Evolutionary conservation across 148 eudicot genomes (phyloP).

Genomic region (Vaccinium darrowii): DNA sequence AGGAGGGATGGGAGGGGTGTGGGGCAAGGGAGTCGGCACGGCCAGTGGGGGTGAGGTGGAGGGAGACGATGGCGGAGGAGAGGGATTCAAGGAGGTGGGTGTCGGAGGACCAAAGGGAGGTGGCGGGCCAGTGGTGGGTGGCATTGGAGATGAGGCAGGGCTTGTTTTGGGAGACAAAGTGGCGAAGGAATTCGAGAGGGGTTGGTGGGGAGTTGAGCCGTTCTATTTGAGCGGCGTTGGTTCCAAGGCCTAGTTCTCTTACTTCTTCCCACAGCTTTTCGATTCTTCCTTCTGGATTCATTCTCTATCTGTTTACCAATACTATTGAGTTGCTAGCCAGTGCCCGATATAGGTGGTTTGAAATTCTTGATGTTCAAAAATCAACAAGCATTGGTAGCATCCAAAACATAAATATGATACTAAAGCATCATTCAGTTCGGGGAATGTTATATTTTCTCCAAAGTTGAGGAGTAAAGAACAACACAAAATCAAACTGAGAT

Average conservation of each 20-base stretch:
- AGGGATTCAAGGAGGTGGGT: slow-evolving; percentile 52
- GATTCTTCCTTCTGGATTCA: slow-evolving; percentile 16
- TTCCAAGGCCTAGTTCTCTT: slow-evolving; percentile 62
- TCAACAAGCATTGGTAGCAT: no score
- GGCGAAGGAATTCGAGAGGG: slow-evolving; percentile 75
- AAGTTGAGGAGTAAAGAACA: no score
- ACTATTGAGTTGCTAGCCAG: no score
- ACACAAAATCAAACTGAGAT: no score
- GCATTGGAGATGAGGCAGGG: slow-evolving; percentile 90
- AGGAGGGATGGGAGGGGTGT: slow-evolving; percentile 40
- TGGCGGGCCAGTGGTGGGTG: slow-evolving; percentile 74
- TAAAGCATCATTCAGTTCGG: no score
- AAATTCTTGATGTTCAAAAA: no score
- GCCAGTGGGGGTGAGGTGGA: slow-evolving; percentile 92
- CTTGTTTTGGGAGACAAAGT: slow-evolving; percentile 70
- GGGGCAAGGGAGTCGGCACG: slow-evolving; percentile 73
- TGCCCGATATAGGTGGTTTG: no score
- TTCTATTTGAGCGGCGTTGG: slow-evolving; percentile 50
- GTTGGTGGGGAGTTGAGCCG: slow-evolving; percentile 71
- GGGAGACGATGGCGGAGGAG: slow-evolving; percentile 56
- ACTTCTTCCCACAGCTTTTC: slow-evolving; percentile 75
- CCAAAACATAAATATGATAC: no score
- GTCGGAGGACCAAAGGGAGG: slow-evolving; percentile 69
- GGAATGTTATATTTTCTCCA: no score
- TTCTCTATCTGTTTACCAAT: neutral